These are phyloP conservation scores for Emiliania huxleyi DNA, from an alignment of 78 protist species.

Conservation along the genomic window DNA sequence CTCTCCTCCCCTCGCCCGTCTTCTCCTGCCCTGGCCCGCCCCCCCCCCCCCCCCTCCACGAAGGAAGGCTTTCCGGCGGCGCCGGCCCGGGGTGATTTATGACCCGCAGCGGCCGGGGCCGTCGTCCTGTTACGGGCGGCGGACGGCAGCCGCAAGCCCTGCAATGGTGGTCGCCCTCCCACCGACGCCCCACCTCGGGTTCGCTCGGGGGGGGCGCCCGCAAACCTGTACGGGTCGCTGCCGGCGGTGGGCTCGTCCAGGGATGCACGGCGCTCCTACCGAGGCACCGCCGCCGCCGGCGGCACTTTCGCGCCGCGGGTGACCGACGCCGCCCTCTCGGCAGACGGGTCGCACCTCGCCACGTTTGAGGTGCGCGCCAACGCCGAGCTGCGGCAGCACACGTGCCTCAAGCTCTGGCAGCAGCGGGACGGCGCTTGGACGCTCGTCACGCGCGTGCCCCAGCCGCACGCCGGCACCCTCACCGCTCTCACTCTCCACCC, in stretches of 20 bases:
- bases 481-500: not conserved
- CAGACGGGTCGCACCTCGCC: not conserved
- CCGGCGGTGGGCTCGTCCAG: not conserved
- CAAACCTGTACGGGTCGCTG: slow-evolving; percentile 7
- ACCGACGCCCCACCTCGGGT: not conserved
- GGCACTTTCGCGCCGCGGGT: not conserved
- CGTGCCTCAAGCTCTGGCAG: not conserved
- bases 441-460: not conserved
- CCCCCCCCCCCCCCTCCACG: no score
- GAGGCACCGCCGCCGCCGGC: slow-evolving; percentile 7
- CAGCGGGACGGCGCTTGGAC: not conserved
- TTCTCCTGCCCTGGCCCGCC: no score
- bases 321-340: not conserved
- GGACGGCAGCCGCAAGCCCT: not conserved
- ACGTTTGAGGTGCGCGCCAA: not conserved
- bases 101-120: not conserved
- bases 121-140: not conserved
- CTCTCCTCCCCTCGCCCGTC: no score
- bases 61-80: not conserved
- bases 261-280: not conserved
- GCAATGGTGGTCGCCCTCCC: slow-evolving; percentile 13
- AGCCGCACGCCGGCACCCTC: not conserved
- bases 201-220: not conserved
- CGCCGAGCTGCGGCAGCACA: slow-evolving; percentile 19
- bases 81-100: not conserved